Base-by-base conservation (phyloP, 2,329 filamentous ascomycete genomes). In the Tolypocladium album region DNA sequence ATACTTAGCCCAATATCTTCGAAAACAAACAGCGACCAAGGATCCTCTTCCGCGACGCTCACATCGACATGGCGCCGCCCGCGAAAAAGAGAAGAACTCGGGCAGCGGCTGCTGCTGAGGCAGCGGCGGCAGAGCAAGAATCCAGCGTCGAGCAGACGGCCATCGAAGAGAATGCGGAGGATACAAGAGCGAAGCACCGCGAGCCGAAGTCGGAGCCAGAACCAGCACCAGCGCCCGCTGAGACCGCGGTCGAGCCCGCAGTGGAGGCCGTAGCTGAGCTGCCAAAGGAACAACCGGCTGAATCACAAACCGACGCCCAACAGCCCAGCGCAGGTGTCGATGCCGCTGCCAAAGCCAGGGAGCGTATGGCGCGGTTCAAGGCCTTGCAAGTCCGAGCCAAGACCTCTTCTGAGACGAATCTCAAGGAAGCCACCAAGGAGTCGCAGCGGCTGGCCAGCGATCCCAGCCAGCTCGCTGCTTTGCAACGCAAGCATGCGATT, bases 401-500 rank as follows among this genome's bases (percentile, higher is more conserved):
- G 79, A 79, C 81, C 61, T 89, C 87, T 0, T 82, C 86, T 1
- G 80, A 86, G 70, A 84, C 82, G 63, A 97, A 96, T 70, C 77
- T 95, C 64, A 88, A 91, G 71, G 92, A 92, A 72, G 91, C 90
- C 9, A 88, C 88, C 38, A 86, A 86, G 56, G 92, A 96, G 76
- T 88, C 90, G 20, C 88, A 92, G 69, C 87, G 91, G 50, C 79
- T 92, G 57, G 83, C 88, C 4, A 86, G 87, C 34, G 91, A 96
- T 70, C 89, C 91, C 6, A 83, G 82, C 4, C 83, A 93, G 63
- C 83, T 97, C 56, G 85, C 85, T 1, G 83, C 89, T 1, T 78
- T 97, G n/a, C 86, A 88, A 64, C 89, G 92, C 63, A 91, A 92
- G 69, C 89, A 91, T 68, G 92, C 90, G 59, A 87, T 94, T 65